A percentile compares a stretch with the other conserved stretches of the same genome.
These are phyloP conservation scores for Aurantiochytrium sp. DNA, from an alignment of 108 stramenopile genomes.

Conservation along the genomic window DNA sequence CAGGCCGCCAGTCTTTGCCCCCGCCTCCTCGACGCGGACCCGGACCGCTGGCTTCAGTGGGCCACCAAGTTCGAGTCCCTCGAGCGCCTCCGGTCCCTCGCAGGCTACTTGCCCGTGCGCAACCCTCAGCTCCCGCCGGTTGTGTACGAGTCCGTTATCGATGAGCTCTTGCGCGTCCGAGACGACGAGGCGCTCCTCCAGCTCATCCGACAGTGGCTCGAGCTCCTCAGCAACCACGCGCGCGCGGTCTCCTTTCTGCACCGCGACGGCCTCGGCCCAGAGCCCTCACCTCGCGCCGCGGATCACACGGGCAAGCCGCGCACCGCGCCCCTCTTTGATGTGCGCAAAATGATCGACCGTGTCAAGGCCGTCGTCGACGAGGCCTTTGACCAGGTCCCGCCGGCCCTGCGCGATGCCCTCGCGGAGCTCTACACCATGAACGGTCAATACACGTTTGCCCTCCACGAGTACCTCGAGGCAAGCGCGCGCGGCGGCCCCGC, in stretches of 20 bases:
- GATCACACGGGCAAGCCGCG: background rate
- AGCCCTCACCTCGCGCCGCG: background rate
- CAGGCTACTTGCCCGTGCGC: background rate
- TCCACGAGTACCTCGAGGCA: background rate
- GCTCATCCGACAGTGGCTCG: background rate
- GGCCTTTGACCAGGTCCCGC: background rate
- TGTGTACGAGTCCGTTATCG: constrained; percentile 7
- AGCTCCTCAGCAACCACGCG: background rate
- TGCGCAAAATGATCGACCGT: background rate
- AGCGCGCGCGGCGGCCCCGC: background rate
- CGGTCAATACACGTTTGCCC: background rate
- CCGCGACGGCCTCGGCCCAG: background rate
- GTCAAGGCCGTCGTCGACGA: background rate
- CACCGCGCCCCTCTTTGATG: background rate
- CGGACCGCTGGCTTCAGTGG: constrained; percentile 21
- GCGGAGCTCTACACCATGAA: background rate
- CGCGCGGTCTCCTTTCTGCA: background rate
- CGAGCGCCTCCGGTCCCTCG: background rate
- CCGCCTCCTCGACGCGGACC: background rate
- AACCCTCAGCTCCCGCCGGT: background rate
- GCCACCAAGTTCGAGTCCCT: background rate
- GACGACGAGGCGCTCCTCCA: background rate
- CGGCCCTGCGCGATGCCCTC: background rate
- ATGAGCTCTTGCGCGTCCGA: background rate
- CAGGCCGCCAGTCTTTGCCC: constrained; percentile 6